phyloP scores from a whole-genome alignment of 257 asterid species.

The Orobanche coerulescens region DNA sequence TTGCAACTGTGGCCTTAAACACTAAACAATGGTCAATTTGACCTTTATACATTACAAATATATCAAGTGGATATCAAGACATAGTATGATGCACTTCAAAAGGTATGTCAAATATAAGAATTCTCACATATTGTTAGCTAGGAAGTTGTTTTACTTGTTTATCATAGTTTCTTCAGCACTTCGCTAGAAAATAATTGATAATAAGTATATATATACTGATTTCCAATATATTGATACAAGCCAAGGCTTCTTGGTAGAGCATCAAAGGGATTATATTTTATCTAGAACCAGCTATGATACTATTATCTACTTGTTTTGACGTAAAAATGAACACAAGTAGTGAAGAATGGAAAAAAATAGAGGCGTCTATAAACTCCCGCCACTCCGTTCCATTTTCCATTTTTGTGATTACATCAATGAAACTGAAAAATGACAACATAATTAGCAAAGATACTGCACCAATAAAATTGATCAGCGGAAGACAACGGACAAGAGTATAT shows the following conservation, averaged over 20 bases:
- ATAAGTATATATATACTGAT: background rate
- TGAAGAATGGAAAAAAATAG: background rate
- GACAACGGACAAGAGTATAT: slow-evolving; percentile 2
- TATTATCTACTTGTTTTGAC: slow-evolving; percentile 3
- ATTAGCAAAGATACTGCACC: background rate
- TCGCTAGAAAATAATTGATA: background rate
- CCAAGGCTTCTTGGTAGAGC: slow-evolving; percentile 1
- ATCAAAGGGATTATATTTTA: background rate
- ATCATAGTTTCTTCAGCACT: background rate
- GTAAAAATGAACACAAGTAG: background rate
- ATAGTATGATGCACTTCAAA: slow-evolving; percentile 12
- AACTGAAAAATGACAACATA: background rate
- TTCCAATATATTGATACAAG: background rate
- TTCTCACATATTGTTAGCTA: slow-evolving; percentile 5
- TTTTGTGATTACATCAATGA: background rate
- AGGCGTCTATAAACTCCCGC: background rate
- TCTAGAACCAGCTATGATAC: background rate
- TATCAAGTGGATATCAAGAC: slow-evolving; percentile 1
- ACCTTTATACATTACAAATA: slow-evolving; percentile 4
- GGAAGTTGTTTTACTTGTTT: slow-evolving; percentile 1
- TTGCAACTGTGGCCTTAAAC: slow-evolving; percentile 4
- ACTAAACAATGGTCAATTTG: slow-evolving; percentile 1
- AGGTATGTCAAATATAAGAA: background rate
- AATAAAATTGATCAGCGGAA: slow-evolving; percentile 2
- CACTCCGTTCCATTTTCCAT: background rate